Conservation (phyloP, 306 rosid genomes). For the Castanospermum australe region DNA sequence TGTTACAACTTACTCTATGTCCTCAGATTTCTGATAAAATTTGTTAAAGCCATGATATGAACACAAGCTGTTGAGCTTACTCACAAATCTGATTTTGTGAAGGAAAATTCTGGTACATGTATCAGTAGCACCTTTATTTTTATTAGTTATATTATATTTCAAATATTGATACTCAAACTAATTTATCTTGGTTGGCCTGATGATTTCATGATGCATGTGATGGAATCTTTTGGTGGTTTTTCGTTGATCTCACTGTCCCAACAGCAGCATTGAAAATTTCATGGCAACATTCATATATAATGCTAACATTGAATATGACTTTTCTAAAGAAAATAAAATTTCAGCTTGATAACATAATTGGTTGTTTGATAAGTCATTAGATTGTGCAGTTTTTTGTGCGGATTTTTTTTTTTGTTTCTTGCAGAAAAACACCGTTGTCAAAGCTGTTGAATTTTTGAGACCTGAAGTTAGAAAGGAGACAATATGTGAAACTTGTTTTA, state of each 20-base stretch:
- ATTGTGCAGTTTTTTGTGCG: background rate
- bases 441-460: background rate
- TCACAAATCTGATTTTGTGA: background rate
- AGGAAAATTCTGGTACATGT: background rate
- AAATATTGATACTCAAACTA: background rate
- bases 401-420: background rate
- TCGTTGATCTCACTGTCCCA: background rate
- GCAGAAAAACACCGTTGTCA: background rate
- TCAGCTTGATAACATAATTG: background rate
- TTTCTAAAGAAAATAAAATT: background rate
- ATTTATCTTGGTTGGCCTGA: conserved; percentile 1
- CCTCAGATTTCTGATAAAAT: background rate
- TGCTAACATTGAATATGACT: background rate
- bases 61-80: background rate
- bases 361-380: background rate
- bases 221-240: background rate
- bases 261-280: background rate
- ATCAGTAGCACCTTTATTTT: conserved; percentile 3
- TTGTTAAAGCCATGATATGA: background rate
- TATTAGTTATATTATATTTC: background rate
- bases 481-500: background rate
- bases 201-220: background rate
- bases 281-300: background rate
- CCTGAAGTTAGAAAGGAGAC: background rate
- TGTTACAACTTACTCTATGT: background rate